These are phyloP conservation scores for Neurospora crassa DNA, from an alignment of 2,329 filamentous ascomycete species.

Conservation along the genomic window DNA sequence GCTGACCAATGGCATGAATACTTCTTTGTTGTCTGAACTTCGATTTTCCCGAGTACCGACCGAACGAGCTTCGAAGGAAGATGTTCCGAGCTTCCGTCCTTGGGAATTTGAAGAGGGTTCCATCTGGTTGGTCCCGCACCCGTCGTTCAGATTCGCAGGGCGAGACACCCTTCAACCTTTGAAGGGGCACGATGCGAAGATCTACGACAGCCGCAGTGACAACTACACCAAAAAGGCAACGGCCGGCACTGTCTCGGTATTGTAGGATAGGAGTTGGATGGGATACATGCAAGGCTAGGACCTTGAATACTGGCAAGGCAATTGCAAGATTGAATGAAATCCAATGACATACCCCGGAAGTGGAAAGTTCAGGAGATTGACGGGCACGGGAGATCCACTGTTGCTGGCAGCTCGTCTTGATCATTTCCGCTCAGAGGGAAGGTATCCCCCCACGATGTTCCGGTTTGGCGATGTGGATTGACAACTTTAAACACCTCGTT, in stretches of 20 bases:
- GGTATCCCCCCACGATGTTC: neutral
- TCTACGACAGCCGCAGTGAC: neutral
- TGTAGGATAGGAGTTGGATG: conserved; percentile 1
- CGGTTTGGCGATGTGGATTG: neutral
- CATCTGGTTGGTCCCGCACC: neutral
- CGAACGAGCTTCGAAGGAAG: neutral
- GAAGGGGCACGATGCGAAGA: neutral
- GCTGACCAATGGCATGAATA: neutral
- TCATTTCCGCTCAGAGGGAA: neutral
- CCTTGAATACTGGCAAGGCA: neutral
- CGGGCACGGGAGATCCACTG: neutral
- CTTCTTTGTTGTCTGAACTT: neutral
- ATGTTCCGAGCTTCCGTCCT: neutral
- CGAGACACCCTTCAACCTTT: neutral
- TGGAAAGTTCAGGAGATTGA: neutral
- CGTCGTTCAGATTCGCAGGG: neutral
- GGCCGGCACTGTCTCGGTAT: neutral
- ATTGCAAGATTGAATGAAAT: neutral
- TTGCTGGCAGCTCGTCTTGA: neutral
- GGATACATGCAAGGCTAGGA: neutral
- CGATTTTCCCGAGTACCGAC: neutral
- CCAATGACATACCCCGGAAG: neutral
- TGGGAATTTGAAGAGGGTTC: neutral
- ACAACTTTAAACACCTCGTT: neutral
- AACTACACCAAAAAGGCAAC: neutral